Base-by-base conservation (phyloP, 208 protist species). In the Novymonas esmeraldas region DNA sequence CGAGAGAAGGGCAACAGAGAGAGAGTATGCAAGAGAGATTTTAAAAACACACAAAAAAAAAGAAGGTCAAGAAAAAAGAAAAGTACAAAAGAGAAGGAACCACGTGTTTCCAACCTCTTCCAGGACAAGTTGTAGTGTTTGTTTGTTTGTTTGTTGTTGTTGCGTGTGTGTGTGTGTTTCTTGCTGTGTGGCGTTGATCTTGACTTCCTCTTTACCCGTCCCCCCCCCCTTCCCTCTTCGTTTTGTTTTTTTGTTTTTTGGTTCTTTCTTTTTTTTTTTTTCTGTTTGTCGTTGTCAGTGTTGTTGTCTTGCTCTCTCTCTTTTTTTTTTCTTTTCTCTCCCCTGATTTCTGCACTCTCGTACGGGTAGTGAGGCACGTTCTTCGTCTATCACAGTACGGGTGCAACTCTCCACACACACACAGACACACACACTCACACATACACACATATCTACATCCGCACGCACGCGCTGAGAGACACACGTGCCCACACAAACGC, bases 231-330 rank as follows among this genome's bases (percentile, higher is more conserved):
- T 14, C 49, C 49, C 20, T 55, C 24, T 13, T 33, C 31, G 42
- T 45, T 20, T 48, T 26, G 18, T 11, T 20, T 36, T 20, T 29
- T 16, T 18, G 24, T 9, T 14, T 7, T 6, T 20, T 22, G 5
- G 38, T 69, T 54, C 31, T 52, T 42, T 64, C 38, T 58, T 63
- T 49, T 34, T 45, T 50, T 58, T 50, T 38, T 51, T 50, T 64
- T 18, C 56, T 49, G n/a, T 55, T 66, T 67, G 36, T 59, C 54
- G 26, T 61, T 54, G 11, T 59, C 5, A 24, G 26, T 45, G 3
- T 33, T 60, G 6, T 24, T 38, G 5, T 46, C 11, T 45, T 39
- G 6, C 7, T 48, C 4, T 20, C 4, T 56, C 36, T 24, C 14
- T 31, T 20, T 45, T 26, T 41, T 28, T 44, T 33, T 38, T 3